Conservation (phyloP, 345 rosid species). For the Streptanthus diversifolius region DNA sequence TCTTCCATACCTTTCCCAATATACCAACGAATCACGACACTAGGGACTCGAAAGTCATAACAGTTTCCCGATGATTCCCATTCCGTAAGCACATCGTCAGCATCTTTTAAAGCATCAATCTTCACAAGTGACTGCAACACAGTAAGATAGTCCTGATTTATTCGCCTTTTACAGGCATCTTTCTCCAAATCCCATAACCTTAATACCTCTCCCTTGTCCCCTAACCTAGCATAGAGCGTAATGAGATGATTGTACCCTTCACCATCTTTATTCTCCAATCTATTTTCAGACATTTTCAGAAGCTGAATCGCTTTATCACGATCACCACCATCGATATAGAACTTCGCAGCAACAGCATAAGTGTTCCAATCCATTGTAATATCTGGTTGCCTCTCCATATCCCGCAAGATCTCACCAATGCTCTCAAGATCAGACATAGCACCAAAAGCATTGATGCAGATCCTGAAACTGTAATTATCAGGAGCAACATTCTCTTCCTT, state of each 20-base stretch:
- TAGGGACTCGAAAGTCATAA: constrained; percentile 58
- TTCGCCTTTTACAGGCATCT: constrained; percentile 52
- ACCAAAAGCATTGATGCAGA: constrained; percentile 73
- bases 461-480: constrained; percentile 75
- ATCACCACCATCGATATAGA: constrained; percentile 57
- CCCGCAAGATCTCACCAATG: constrained; percentile 49
- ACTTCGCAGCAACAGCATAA: constrained; percentile 65
- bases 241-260: constrained; percentile 65
- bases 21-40: constrained; percentile 44
- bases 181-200: constrained; percentile 71
- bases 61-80: constrained; percentile 73
- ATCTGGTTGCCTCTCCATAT: constrained; percentile 61
- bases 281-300: constrained; percentile 58
- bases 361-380: constrained; percentile 82
- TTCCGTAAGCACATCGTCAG: constrained; percentile 54
- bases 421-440: constrained; percentile 50
- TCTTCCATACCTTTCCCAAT: constrained; percentile 39
- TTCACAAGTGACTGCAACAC: constrained; percentile 66
- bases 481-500: constrained; percentile 54
- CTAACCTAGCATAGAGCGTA: constrained; percentile 65
- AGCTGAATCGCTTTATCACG: constrained; percentile 45
- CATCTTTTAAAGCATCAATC: constrained; percentile 63
- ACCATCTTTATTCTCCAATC: constrained; percentile 64
- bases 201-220: constrained; percentile 54
- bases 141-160: constrained; percentile 60